Base-by-base conservation (phyloP, 176 grass and related monocot species). In the Oryza glaberrima region DNA sequence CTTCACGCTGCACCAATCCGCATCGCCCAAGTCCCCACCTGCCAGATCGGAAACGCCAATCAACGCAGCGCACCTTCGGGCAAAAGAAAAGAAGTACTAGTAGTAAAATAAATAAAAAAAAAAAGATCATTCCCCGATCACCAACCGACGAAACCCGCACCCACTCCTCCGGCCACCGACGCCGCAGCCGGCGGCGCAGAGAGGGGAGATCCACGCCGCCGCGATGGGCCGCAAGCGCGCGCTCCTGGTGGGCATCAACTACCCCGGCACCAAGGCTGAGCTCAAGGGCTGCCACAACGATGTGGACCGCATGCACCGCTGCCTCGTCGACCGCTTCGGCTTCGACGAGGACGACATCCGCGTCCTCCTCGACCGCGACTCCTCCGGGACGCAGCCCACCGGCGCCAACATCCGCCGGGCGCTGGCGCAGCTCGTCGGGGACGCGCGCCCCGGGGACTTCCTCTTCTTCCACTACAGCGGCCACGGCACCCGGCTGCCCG, bases 401-500 rank as follows among this genome's bases (percentile, higher is more conserved):
- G 96, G 96, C 10, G 88, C 81, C 71, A 96, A 96, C 84, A 92
- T 99, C 89, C 87, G 96, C 75, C 75, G 79, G 14, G 88, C 90
- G 67, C 70, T 96, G 30, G 56, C 86, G 9, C 49, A 54, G 65
- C 91, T 99, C 60, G 44, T 96, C 51, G 77, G 67, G 20, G 89
- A 85, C n/a, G 93, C 86, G 2, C 35, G 78, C 9, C 88, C 83
- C 9, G 88, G 90, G n/a, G 96, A 99, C 61, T 90, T 77, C 77
- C 77, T 99, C 40, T 99, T 99, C 93, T 85, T 99, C 88, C 96
- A 96, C 82, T 99, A 94, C 92, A 99, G 93, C 71, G 93, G 96
- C 19, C 96, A 99, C 34, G 93, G 93, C 41, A 99, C 96, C 58
- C 89, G 96, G 7, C 90, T 99, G 16, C 96, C 96, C 0, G 93